A percentile compares a stretch with the other conserved stretches of the same genome.
phyloP scores from a whole-genome alignment of 2,329 filamentous ascomycete species.

The Aspergillus sp. region DNA sequence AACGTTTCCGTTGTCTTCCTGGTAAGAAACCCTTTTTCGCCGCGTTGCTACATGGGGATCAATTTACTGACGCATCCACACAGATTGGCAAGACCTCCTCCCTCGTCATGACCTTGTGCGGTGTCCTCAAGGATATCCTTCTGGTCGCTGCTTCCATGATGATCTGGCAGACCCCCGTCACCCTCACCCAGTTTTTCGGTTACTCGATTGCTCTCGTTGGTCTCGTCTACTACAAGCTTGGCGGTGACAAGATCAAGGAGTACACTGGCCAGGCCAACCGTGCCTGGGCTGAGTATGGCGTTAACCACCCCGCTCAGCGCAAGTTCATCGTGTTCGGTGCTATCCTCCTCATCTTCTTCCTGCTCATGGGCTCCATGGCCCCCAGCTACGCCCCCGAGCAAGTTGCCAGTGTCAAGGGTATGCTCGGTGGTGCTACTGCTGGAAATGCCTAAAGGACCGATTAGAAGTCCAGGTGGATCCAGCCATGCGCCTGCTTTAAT shows the following conservation, averaged over 20 bases:
- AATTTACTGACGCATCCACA: neutral
- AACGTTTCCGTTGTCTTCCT: constrained; percentile 86
- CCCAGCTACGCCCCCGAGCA: constrained; percentile 50
- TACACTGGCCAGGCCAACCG: constrained; percentile 72
- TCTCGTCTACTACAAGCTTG: constrained; percentile 69
- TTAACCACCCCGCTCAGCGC: constrained; percentile 72
- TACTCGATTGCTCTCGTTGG: constrained; percentile 71
- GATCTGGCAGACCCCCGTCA: constrained; percentile 74
- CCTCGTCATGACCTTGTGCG: constrained; percentile 80
- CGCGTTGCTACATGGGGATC: neutral
- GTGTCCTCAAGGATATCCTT: constrained; percentile 85
- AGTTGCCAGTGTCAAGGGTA: constrained; percentile 37
- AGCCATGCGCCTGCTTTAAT: neutral
- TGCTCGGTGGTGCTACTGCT: constrained; percentile 37
- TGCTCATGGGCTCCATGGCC: constrained; percentile 66
- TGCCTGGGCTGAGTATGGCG: constrained; percentile 84
- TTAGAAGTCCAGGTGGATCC: neutral
- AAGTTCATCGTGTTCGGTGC: constrained; percentile 71
- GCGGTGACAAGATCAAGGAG: constrained; percentile 77
- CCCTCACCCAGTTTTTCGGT: constrained; percentile 71
- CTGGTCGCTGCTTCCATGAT: constrained; percentile 75
- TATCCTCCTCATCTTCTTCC: constrained; percentile 66
- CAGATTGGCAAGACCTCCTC: constrained; percentile 88
- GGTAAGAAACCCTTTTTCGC: constrained; percentile 56
- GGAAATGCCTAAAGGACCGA: constrained; percentile 32